phyloP scores from a whole-genome alignment of 495 filamentous ascomycete genomes.

The Xylaria cubensis region DNA sequence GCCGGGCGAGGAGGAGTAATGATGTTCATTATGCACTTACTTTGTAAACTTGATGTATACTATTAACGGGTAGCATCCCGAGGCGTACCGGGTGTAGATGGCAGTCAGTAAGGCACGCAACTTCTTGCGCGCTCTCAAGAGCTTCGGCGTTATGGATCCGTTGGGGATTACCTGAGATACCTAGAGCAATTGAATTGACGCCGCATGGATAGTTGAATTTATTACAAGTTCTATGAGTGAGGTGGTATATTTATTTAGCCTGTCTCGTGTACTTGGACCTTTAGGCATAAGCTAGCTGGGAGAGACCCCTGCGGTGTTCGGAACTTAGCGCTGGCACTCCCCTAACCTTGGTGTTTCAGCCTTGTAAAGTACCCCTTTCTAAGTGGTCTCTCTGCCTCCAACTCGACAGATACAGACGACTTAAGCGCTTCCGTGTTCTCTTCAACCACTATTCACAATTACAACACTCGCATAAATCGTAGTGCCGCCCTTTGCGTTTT shows the following conservation, averaged over 20 bases:
- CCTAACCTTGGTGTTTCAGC: slow-evolving; percentile 34
- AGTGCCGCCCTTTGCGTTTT: not conserved
- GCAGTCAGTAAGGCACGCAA: not conserved
- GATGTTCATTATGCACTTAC: not conserved
- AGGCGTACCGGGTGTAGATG: slow-evolving; percentile 23
- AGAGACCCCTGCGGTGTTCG: not conserved
- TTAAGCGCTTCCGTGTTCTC: slow-evolving; percentile 20
- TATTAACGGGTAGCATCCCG: not conserved
- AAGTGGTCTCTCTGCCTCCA: not conserved
- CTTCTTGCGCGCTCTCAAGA: slow-evolving; percentile 16
- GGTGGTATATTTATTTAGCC: not conserved
- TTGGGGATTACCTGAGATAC: slow-evolving; percentile 21
- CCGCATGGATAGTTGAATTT: slow-evolving; percentile 8
- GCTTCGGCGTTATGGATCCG: slow-evolving; percentile 21
- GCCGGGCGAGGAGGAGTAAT: slow-evolving; percentile 37
- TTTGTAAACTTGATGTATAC: slow-evolving; percentile 16
- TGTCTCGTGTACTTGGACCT: not conserved
- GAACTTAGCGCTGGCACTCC: not conserved
- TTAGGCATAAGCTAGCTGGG: not conserved
- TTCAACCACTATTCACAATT: slow-evolving; percentile 1
- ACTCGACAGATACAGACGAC: not conserved
- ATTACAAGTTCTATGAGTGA: not conserved
- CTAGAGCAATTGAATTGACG: slow-evolving; percentile 4
- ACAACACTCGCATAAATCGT: not conserved
- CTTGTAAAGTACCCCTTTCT: slow-evolving; percentile 26